phyloP scores from a whole-genome alignment of 192 early-diverging fungal genomes.

The Gamsiella multidivaricata region DNA sequence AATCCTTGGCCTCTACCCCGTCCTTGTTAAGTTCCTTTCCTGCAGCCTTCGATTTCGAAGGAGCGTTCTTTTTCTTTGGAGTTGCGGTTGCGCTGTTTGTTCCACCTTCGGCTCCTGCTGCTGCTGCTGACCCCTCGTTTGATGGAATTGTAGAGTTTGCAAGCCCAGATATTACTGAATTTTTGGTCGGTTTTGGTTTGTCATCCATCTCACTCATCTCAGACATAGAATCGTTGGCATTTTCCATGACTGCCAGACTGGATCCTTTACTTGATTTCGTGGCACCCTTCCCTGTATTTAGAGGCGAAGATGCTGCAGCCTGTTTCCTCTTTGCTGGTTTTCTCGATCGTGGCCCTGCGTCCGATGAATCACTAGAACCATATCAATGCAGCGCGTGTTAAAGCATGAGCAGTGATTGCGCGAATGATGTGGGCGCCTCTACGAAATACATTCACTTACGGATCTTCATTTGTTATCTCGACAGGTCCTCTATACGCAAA shows the following conservation, averaged over 20 bases:
- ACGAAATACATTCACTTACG: slow-evolving; percentile 20
- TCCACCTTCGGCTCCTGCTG: neutral
- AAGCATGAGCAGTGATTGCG: neutral
- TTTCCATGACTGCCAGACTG: slow-evolving; percentile 27
- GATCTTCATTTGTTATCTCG: slow-evolving; percentile 38
- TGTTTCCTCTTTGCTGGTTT: slow-evolving; percentile 18
- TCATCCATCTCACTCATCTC: slow-evolving; percentile 48
- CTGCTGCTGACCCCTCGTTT: neutral
- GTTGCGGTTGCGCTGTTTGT: slow-evolving; percentile 1
- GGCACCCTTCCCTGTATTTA: slow-evolving; percentile 7
- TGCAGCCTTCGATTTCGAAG: slow-evolving; percentile 28
- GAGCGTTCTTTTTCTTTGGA: slow-evolving; percentile 20
- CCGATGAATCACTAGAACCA: slow-evolving; percentile 36
- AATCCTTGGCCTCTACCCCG: slow-evolving; percentile 34
- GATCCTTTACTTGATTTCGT: slow-evolving; percentile 28
- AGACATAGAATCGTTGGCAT: slow-evolving; percentile 42
- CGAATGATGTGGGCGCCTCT: neutral
- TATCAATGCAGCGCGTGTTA: no score
- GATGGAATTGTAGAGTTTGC: slow-evolving; percentile 3
- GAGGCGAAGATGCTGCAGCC: slow-evolving; percentile 25
- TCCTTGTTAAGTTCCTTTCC: slow-evolving; percentile 28
- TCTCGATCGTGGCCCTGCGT: slow-evolving; percentile 25
- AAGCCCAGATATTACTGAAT: slow-evolving; percentile 3
- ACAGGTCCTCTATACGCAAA: slow-evolving; percentile 64
- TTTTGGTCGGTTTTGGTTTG: slow-evolving; percentile 21